phyloP scores from a whole-genome alignment of 2,329 filamentous ascomycete genomes.

The Nigrospora osmanthi region DNA sequence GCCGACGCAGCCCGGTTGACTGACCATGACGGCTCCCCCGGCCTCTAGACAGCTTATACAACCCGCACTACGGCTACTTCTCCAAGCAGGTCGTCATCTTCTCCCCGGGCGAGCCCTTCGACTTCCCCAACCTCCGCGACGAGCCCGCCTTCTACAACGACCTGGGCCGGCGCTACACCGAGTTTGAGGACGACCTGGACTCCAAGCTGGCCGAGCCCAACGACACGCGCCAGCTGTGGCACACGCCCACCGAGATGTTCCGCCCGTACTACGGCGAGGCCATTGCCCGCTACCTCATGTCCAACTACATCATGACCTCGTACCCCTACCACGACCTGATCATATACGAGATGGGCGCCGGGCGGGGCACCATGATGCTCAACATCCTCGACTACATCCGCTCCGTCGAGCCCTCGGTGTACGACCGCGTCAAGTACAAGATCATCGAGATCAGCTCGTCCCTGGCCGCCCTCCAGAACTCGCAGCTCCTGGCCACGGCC shows the following conservation, averaged over 20 bases:
- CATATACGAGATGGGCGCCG: slow-evolving; percentile 98
- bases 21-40: slow-evolving; percentile 1
- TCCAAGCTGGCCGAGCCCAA: slow-evolving; percentile 55
- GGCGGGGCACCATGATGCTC: slow-evolving; percentile 94
- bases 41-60: slow-evolving; percentile 76
- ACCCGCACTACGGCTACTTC: slow-evolving; percentile 92
- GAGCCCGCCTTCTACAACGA: slow-evolving; percentile 76
- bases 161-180: slow-evolving; percentile 72
- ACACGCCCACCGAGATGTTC: slow-evolving; percentile 96
- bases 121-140: slow-evolving; percentile 74
- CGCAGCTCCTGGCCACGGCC: slow-evolving; percentile 59
- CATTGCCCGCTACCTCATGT: slow-evolving; percentile 89
- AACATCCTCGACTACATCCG: slow-evolving; percentile 97
- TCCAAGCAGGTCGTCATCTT: slow-evolving; percentile 96
- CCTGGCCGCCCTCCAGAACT: slow-evolving; percentile 70
- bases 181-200: slow-evolving; percentile 87
- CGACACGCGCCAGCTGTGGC: slow-evolving; percentile 85
- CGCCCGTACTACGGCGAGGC: slow-evolving; percentile 94
- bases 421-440: slow-evolving; percentile 85
- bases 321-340: slow-evolving; percentile 96
- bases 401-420: slow-evolving; percentile 81
- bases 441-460: slow-evolving; percentile 91
- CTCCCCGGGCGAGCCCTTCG: slow-evolving; percentile 81
- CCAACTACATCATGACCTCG: slow-evolving; percentile 89
- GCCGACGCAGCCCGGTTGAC: neutral